A percentile compares a stretch with the other conserved stretches of the same genome.
Evolutionary conservation across 768 basidiomycete species (phyloP).

Genomic region (Tephrocybe sp.): DNA sequence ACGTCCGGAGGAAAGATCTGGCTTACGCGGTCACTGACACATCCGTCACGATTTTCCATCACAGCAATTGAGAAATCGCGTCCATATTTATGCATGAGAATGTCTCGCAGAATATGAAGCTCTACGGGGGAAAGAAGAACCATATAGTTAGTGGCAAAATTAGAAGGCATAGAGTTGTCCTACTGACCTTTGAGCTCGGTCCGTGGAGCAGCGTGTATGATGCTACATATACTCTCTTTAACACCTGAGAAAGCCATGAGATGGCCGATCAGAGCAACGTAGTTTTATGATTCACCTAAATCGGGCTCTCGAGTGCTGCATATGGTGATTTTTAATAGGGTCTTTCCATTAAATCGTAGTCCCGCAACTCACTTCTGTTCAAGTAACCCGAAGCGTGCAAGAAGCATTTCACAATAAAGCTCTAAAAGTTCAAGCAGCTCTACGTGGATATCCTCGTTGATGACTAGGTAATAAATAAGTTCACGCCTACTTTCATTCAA

Average conservation of each 20-base stretch:
- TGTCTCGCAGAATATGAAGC: slow-evolving; percentile 86
- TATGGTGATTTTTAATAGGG: slow-evolving; percentile 9
- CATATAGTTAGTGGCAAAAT: background rate
- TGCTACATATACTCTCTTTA: slow-evolving; percentile 81
- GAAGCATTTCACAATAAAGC: slow-evolving; percentile 90
- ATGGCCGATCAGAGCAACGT: background rate
- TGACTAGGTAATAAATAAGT: slow-evolving; percentile 44
- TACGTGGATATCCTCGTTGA: slow-evolving; percentile 81
- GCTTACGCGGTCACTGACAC: slow-evolving; percentile 83
- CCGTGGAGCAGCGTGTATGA: slow-evolving; percentile 90
- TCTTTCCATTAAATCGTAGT: background rate
- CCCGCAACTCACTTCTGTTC: slow-evolving; percentile 74
- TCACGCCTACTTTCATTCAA: slow-evolving; percentile 6
- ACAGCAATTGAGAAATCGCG: slow-evolving; percentile 85
- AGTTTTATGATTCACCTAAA: slow-evolving; percentile 44
- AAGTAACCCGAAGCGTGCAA: slow-evolving; percentile 89
- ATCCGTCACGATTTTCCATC: slow-evolving; percentile 80
- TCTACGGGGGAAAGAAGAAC: slow-evolving; percentile 46
- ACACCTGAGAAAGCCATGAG: slow-evolving; percentile 28
- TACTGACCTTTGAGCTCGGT: slow-evolving; percentile 82
- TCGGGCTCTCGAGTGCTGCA: slow-evolving; percentile 81
- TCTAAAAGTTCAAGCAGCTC: slow-evolving; percentile 92
- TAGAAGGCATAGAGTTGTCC: background rate
- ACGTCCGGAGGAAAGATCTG: slow-evolving; percentile 1
- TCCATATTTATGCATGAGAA: slow-evolving; percentile 95